Evolutionary conservation across 2,329 filamentous ascomycete species (phyloP), one percentile per base, ranked within the genome.

Genomic region (Dothistroma pini): DNA sequence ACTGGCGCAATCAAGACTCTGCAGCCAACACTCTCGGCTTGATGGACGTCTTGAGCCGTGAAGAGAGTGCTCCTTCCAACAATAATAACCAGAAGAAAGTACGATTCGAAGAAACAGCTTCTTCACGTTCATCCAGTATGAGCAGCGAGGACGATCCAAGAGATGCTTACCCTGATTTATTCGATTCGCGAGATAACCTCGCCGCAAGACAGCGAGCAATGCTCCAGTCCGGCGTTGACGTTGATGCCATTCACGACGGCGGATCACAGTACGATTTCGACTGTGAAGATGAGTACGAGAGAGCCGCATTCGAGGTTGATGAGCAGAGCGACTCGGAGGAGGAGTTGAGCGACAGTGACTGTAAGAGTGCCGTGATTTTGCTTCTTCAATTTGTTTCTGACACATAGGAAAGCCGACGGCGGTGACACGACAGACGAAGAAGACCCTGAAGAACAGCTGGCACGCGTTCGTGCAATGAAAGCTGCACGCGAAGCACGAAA

Each of bases 381-480:
- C 9, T 60, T 12, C 49, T 34, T 32, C 32, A 22, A 34, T 8
- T 56, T 63, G 35, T 57, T 62, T 62, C 71, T 74, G 63, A 74
- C 70, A 60, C 48, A 21, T 48, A 41, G 29, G 11, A 58, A 70
- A 74, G 72, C 71, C 65, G 72, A 72, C 65, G 74, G 73, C 57
- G 74, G 73, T 35, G 73, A 75, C 51, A 73, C 72, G 19, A 75
- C 72, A 32, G 73, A 75, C 54, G 72, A 74, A 62, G 72, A 74
- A 44, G 66, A 64, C 25, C 66, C 68, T 35, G 71, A 70, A 48
- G 68, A 70, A 38, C 63, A 62, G 44, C 56, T 67, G 34, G 68
- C 67, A 21, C 61, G 68, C 12, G 50, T 67, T 32, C 54, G 63
- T 35, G 64, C 66, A 16, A 63, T 67, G 59, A 63, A 65, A 57